phyloP scores from a whole-genome alignment of 306 rosid species.

The Leucaena leucocephala region DNA sequence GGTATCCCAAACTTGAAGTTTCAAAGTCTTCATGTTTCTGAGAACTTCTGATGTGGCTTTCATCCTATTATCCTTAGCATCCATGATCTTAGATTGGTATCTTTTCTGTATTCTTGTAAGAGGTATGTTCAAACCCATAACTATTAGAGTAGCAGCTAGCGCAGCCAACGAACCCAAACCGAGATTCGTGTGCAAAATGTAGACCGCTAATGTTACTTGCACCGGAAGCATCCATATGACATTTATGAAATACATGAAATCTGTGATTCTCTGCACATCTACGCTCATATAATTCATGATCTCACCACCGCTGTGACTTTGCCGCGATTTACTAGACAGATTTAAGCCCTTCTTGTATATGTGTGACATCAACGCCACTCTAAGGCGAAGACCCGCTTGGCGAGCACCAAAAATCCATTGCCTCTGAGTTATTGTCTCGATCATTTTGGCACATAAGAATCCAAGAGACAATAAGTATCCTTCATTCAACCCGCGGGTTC shows the following conservation, averaged over 20 bases:
- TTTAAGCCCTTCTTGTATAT: constrained; percentile 76
- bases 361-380: constrained; percentile 78
- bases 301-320: constrained; percentile 84
- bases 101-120: constrained; percentile 72
- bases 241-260: constrained; percentile 79
- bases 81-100: constrained; percentile 88
- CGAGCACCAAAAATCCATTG: constrained; percentile 98
- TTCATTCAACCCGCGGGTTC: constrained; percentile 45
- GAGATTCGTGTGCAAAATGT: constrained; percentile 71
- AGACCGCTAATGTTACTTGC: constrained; percentile 81
- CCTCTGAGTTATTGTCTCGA: constrained; percentile 84
- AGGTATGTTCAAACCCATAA: constrained; percentile 84
- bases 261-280: constrained; percentile 91
- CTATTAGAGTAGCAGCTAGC: constrained; percentile 68
- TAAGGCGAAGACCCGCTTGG: constrained; percentile 85
- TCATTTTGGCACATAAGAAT: constrained; percentile 73
- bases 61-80: constrained; percentile 87
- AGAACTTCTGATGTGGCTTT: constrained; percentile 89
- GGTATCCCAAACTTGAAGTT: constrained; percentile 94
- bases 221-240: constrained; percentile 90
- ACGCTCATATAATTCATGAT: constrained; percentile 95
- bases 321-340: constrained; percentile 74
- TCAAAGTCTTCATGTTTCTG: constrained; percentile 77
- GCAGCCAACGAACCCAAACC: constrained; percentile 81
- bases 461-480: constrained; percentile 77